These are phyloP conservation scores for Phytophthora pseudosyringae DNA, from an alignment of 352 stramenopile genomes.

Conservation along the genomic window DNA sequence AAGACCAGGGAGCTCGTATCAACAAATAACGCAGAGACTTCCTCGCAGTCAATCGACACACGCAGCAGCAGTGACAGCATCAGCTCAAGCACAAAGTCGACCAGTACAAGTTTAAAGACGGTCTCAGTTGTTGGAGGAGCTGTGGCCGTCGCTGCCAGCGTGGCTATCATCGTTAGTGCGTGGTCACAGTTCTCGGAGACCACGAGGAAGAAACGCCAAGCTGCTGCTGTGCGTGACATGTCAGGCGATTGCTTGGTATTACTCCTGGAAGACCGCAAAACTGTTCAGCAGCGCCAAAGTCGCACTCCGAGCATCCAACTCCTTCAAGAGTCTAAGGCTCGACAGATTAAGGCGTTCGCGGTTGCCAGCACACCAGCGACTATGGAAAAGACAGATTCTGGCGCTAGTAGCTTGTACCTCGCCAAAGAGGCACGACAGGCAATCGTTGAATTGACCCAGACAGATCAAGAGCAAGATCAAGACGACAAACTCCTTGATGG, in stretches of 20 bases:
- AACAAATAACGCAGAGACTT: constrained; percentile 30
- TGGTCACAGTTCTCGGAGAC: constrained; percentile 83
- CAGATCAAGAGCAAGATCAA: constrained; percentile 38
- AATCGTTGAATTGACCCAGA: constrained; percentile 35
- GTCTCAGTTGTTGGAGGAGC: constrained; percentile 74
- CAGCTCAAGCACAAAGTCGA: constrained; percentile 32
- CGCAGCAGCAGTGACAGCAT: constrained; percentile 35
- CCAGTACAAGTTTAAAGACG: constrained; percentile 50
- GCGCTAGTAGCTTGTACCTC: constrained; percentile 18
- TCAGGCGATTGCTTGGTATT: constrained; percentile 73
- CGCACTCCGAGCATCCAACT: constrained; percentile 39
- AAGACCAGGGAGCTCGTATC: constrained; percentile 28
- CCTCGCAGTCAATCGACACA: constrained; percentile 20
- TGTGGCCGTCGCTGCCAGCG: constrained; percentile 73
- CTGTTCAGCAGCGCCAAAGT: constrained; percentile 32
- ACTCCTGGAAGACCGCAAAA: constrained; percentile 69
- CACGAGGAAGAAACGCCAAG: constrained; percentile 65
- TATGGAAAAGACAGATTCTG: background rate
- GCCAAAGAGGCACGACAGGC: constrained; percentile 33
- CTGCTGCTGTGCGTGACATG: constrained; percentile 79
- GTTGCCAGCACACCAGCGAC: constrained; percentile 21
- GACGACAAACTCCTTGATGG: constrained; percentile 70
- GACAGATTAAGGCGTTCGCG: constrained; percentile 37
- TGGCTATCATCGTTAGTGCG: constrained; percentile 77
- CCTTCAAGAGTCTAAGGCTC: constrained; percentile 39